Base-by-base conservation (phyloP, 2,329 filamentous ascomycete genomes). In the Neofusicoccum sp. region DNA sequence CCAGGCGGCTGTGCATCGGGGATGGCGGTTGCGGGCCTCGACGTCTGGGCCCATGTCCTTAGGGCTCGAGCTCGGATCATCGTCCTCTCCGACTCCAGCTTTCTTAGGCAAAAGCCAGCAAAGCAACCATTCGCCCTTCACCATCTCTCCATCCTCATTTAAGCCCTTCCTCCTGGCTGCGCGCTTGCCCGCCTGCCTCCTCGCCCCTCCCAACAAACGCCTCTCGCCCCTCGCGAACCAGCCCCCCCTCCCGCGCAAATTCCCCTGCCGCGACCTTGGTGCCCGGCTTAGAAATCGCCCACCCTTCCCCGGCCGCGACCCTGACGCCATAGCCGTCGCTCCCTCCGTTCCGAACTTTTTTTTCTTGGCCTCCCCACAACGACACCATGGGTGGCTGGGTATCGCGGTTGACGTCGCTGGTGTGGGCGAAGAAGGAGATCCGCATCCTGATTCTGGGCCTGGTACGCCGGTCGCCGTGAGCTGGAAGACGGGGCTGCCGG, bases 381-480 rank as follows among this genome's bases (percentile, higher is more conserved):
- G 34, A 44, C 38, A 54, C 38, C 36, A 86, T 86, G 83, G 83
- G 83, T 65, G 82, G 77, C 65, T 81, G 80, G 64, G 73, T 86
- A 65, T 85, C 83, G 60, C 78, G 80, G 63, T 76, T 85, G 66
- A 80, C 91, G 70, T 90, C 89, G 58, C 79, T 96, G 63, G 70
- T 96, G 64, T 98, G 89, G 88, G 81, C 90, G 43, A 98, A 98
- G 83, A 99, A 98, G 81, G 95, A 99, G 80, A 97, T 97, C 66
- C 84, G 95, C 69, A 99, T 99, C 79, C 79, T 99, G 75, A 97
- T 97, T 68, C 79, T 97, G 63, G 93, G 93, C 71, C 85, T 97
- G 78, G 93, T 97, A 88, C 68, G 87, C 70, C 65, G 54, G 60
- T 28, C 14, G 14, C 20, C 12, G 16, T 6, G 12, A 31, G 14